phyloP scores from a whole-genome alignment of 2,329 filamentous ascomycete genomes.

The Botrytis cinerea region DNA sequence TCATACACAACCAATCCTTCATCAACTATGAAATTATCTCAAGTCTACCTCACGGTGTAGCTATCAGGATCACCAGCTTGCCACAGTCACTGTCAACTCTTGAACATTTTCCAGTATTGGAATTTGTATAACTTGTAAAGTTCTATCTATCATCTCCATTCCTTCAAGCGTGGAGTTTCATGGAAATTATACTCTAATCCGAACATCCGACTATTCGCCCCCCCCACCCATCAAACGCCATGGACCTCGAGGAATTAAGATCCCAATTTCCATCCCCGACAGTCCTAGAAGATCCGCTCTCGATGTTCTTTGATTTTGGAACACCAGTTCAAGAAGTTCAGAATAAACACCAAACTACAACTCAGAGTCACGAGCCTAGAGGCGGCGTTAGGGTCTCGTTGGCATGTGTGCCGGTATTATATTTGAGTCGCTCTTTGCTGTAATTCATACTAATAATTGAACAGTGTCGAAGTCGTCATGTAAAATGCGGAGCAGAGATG shows the following conservation, averaged over 20 bases:
- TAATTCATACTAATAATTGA: slow-evolving; percentile 7
- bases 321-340: slow-evolving; percentile 21
- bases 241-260: neutral
- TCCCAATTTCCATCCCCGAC: neutral
- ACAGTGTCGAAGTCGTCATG: slow-evolving; percentile 44
- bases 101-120: neutral
- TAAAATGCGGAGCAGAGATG: slow-evolving; percentile 50
- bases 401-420: slow-evolving; percentile 48
- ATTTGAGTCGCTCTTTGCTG: neutral
- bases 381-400: slow-evolving; percentile 47
- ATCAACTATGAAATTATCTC: neutral
- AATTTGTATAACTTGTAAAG: neutral
- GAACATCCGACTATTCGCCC: neutral
- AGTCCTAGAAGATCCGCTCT: slow-evolving; percentile 25
- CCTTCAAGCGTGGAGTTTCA: neutral
- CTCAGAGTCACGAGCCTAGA: slow-evolving; percentile 21
- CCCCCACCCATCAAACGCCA: neutral
- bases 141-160: neutral
- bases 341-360: neutral
- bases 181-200: neutral
- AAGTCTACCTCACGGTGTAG: neutral
- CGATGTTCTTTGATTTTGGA: slow-evolving; percentile 35
- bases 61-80: slow-evolving; percentile 14
- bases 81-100: neutral
- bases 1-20: neutral